Base-by-base conservation (phyloP, 306 rosid genomes). In the Pyrus betulifolia region DNA sequence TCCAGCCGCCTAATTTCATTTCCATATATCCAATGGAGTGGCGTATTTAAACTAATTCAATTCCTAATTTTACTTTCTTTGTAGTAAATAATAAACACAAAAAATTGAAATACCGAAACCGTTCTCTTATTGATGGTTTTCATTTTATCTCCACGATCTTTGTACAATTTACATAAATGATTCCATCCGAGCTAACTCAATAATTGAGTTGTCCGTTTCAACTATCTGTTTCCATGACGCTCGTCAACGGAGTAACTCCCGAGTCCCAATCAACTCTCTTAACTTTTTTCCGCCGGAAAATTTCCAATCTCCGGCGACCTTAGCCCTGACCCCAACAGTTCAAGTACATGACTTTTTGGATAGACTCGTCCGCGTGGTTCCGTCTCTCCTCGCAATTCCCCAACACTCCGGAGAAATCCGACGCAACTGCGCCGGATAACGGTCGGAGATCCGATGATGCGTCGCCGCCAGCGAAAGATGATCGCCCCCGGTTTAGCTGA, bases 251-350 rank as follows among this genome's bases (percentile, higher is more conserved):
- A 57, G 38, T 23, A 55, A 35, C 49, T 51, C 73, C 11, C 17
- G 8, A 44, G 74, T 65, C 46, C 42, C 23, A 6, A 27, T 25
- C 78, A 30, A 60, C 27, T 4, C 14, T 10, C 33, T 42, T 58
- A 49, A 74, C 58, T 10, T 27, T 28, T 51, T 18, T 22, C 11
- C 17, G 69, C 59, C 30, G 58, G 77, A 74, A 61, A 60, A 61
- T 44, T 18, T 31, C 28, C 59, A 4, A 61, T 23, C 74, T 74
- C 67, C 78, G 57, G 76, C 17, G 40, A 78, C 22, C 79, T 89
- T 77, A 94, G 70, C 93, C 96, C 76, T 86, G 96, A 9, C 98
- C 98, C 98, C 97, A 95, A 77, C 98, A 95, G 76, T 84, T 95
- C 85, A 92, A 66, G 90, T 89, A 95, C 98, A 94, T 94, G 31